Evolutionary conservation across 306 rosid species (phyloP).

Genomic region (Dalbergia cochinchinensis): DNA sequence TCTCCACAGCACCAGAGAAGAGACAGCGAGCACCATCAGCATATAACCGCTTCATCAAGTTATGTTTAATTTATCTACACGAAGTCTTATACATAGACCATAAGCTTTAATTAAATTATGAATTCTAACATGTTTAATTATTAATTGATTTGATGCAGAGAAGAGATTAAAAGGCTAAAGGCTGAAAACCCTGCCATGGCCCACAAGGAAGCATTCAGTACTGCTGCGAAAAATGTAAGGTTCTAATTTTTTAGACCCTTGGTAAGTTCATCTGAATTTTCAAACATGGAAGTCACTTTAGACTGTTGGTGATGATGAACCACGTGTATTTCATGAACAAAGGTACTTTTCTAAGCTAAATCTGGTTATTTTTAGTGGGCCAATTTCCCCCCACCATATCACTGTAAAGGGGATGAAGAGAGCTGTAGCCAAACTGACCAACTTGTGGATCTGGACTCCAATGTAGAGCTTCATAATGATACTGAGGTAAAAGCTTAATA

Average conservation of each 20-base stretch:
- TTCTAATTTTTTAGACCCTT: not conserved
- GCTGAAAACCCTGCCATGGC: slow-evolving; percentile 83
- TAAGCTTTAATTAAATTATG: not conserved
- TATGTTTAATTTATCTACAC: slow-evolving; percentile 41
- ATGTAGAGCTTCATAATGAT: slow-evolving; percentile 47
- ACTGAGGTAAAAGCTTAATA: slow-evolving; percentile 44
- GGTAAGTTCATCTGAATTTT: not conserved
- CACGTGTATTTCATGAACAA: not conserved
- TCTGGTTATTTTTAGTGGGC: slow-evolving; percentile 75
- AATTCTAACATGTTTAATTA: slow-evolving; percentile 2
- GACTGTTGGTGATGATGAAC: not conserved
- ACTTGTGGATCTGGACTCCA: slow-evolving; percentile 51
- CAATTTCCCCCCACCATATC: slow-evolving; percentile 74
- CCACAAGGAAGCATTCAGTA: slow-evolving; percentile 93
- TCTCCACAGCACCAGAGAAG: slow-evolving; percentile 82
- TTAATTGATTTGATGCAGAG: slow-evolving; percentile 58
- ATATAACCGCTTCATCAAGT: slow-evolving; percentile 91
- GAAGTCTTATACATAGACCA: not conserved
- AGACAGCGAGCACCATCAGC: slow-evolving; percentile 97
- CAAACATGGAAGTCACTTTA: not conserved
- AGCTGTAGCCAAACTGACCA: slow-evolving; percentile 57
- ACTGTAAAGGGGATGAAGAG: slow-evolving; percentile 65
- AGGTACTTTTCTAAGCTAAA: not conserved
- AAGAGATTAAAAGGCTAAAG: slow-evolving; percentile 92
- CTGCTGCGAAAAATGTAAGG: slow-evolving; percentile 89